phyloP scores from a whole-genome alignment of 305 asterid genomes.

The Fraxinus greggii region DNA sequence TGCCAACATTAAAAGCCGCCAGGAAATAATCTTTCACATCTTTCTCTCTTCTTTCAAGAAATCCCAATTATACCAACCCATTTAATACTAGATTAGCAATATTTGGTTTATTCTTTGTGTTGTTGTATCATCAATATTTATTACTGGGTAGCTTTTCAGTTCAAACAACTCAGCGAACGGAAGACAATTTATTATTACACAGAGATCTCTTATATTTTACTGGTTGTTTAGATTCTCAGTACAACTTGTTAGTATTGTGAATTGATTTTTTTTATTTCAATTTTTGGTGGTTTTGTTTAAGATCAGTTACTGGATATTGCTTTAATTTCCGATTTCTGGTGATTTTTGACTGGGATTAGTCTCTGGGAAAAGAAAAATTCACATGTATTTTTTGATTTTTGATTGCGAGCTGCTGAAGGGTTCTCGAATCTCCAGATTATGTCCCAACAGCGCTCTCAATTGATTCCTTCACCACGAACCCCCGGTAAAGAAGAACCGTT shows the following conservation, averaged over 20 bases:
- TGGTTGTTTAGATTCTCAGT: conserved; percentile 14
- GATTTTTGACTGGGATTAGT: conserved; percentile 16
- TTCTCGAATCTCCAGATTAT: conserved; percentile 42
- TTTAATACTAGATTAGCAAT: conserved; percentile 25
- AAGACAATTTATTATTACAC: not conserved
- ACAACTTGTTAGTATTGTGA: conserved; percentile 16
- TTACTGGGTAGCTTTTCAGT: not conserved
- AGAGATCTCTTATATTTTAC: not conserved
- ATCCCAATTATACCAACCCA: conserved; percentile 20
- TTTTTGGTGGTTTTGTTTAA: conserved; percentile 31
- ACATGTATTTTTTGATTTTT: conserved; percentile 29
- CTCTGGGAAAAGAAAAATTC: not conserved
- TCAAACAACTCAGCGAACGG: not conserved
- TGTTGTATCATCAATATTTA: not conserved
- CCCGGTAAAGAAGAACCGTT: conserved; percentile 35
- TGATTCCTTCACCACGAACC: conserved; percentile 42
- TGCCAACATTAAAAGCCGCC: conserved; percentile 32
- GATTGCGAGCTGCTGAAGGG: conserved; percentile 24
- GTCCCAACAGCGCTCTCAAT: conserved; percentile 40
- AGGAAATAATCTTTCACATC: conserved; percentile 23
- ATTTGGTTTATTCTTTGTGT: conserved; percentile 1
- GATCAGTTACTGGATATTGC: no score
- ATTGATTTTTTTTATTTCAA: not conserved
- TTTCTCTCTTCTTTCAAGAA: conserved; percentile 16
- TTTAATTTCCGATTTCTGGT: not conserved